Evolutionary conservation across 257 asterid species (phyloP).

Genomic region (Solanum neorickii): DNA sequence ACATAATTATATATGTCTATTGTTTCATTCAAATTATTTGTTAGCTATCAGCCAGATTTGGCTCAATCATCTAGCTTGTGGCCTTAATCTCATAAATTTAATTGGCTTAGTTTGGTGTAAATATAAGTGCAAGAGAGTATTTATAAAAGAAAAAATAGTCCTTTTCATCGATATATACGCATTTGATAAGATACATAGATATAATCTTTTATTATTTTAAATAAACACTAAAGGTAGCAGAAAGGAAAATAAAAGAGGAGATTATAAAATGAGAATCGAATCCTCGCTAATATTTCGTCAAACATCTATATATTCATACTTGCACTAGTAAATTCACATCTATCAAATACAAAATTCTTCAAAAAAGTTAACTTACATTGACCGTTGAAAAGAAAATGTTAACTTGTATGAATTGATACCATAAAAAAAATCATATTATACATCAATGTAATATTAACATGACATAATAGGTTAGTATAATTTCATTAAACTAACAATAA

Average conservation of each 20-base stretch:
- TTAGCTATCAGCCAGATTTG: background rate
- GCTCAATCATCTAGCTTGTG: background rate
- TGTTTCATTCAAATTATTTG: background rate
- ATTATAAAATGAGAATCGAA: too few species aligned
- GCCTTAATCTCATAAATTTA: background rate
- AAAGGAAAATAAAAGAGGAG: background rate
- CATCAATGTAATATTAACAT: background rate
- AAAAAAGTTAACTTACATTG: background rate
- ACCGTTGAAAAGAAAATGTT: background rate
- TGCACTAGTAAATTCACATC: background rate
- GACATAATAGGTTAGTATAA: background rate
- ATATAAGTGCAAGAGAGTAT: background rate
- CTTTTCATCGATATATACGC: background rate
- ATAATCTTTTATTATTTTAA: background rate
- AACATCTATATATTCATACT: background rate
- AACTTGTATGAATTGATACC: background rate
- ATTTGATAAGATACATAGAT: background rate
- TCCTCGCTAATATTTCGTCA: background rate
- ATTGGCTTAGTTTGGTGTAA: background rate
- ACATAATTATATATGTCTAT: too few species aligned
- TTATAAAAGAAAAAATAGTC: background rate
- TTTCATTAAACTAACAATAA: background rate
- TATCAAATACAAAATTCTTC: background rate
- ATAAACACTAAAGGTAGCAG: background rate
- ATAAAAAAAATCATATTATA: background rate